Percentiles rank a stretch among this genome's conserved stretches.
phyloP scores from a whole-genome alignment of 192 early-diverging fungal species.

The Cladochytrium replicatum region DNA sequence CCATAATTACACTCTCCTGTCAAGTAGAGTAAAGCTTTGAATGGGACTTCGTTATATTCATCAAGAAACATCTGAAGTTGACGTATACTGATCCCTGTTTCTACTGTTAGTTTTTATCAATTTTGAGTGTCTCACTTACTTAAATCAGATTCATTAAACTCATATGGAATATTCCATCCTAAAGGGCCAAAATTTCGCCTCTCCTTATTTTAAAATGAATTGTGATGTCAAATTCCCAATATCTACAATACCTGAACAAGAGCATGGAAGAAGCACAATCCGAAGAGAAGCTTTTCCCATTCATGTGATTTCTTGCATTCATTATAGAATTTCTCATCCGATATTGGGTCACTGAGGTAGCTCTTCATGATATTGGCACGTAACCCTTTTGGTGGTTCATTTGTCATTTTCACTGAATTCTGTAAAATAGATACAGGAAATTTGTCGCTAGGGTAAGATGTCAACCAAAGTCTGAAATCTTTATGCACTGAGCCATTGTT shows the following conservation, averaged over 20 bases:
- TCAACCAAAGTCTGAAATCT: conserved; percentile 52
- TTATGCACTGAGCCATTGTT: conserved; percentile 39
- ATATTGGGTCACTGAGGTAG: conserved; percentile 49
- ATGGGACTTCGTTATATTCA: conserved; percentile 48
- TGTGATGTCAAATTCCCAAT: not conserved
- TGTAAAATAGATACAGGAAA: conserved; percentile 50
- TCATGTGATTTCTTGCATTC: conserved; percentile 37
- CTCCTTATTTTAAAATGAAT: conserved; percentile 20
- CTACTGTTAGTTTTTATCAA: not conserved
- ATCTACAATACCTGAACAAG: conserved; percentile 34
- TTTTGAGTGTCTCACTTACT: conserved; percentile 19
- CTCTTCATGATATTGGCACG: conserved; percentile 48
- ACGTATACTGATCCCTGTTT: conserved; percentile 43
- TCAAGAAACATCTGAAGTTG: conserved; percentile 58
- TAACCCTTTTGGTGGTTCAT: conserved; percentile 54
- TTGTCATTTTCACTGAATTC: conserved; percentile 54
- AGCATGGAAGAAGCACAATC: conserved; percentile 55
- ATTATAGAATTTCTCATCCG: conserved; percentile 47
- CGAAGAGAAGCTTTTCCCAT: conserved; percentile 57
- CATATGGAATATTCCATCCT: conserved; percentile 62
- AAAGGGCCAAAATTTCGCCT: conserved; percentile 53
- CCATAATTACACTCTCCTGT: conserved; percentile 60
- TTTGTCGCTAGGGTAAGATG: conserved; percentile 46
- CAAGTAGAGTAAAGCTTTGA: conserved; percentile 49
- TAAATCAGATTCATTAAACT: conserved; percentile 57